Evolutionary conservation across 805 yeast species (phyloP).

Genomic region (Lipomyces starkeyi): DNA sequence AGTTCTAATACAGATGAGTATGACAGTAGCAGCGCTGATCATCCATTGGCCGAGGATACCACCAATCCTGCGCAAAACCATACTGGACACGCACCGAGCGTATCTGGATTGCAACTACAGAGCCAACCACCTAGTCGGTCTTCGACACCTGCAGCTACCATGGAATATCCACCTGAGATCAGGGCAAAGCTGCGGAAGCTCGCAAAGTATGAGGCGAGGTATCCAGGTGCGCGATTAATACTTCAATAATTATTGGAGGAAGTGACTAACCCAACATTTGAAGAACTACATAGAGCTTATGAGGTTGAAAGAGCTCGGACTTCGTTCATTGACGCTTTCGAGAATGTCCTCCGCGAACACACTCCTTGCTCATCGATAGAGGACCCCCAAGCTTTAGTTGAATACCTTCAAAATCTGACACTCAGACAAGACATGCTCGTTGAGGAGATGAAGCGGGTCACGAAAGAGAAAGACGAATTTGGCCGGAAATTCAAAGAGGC

Average conservation of each 20-base stretch:
- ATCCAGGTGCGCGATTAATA: constrained; percentile 59
- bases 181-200: constrained; percentile 72
- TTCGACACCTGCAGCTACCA: constrained; percentile 33
- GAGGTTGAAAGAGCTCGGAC: constrained; percentile 75
- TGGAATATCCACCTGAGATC: constrained; percentile 60
- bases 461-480: constrained; percentile 38
- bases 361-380: constrained; percentile 81
- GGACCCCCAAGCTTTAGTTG: constrained; percentile 73
- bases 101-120: constrained; percentile 8
- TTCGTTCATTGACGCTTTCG: constrained; percentile 66
- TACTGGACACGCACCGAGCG: background rate
- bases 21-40: background rate
- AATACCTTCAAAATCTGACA: constrained; percentile 67
- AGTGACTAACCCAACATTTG: background rate
- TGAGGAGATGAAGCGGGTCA: constrained; percentile 64
- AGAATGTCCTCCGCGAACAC: constrained; percentile 70
- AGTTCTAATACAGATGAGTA: background rate
- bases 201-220: constrained; percentile 85
- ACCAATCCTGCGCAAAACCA: background rate
- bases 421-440: constrained; percentile 65
- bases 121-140: constrained; percentile 15
- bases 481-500: background rate
- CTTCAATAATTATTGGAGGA: background rate
- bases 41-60: background rate
- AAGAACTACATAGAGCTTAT: constrained; percentile 73